phyloP scores from a whole-genome alignment of 108 stramenopile species.

The Nitzschia sp. region DNA sequence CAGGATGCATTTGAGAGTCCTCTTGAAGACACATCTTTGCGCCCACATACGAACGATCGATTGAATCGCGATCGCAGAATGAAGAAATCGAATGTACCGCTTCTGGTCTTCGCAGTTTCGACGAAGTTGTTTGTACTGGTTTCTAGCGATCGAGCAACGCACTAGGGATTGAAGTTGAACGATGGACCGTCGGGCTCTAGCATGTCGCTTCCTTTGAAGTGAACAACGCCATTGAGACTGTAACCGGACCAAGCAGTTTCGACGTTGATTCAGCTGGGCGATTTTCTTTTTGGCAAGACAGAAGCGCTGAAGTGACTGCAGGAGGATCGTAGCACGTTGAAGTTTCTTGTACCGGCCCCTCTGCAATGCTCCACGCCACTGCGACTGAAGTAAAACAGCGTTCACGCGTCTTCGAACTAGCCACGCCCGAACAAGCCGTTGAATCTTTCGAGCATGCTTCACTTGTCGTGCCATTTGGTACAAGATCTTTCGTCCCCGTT shows the following conservation, averaged over 20 bases:
- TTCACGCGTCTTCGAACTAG: neutral
- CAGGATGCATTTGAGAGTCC: neutral
- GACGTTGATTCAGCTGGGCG: no score
- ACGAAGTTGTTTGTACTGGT: no score
- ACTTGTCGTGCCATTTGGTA: neutral
- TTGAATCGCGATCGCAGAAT: neutral
- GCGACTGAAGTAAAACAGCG: conserved; percentile 1
- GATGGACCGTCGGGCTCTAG: no score
- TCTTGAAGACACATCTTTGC: neutral
- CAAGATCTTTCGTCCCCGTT: neutral
- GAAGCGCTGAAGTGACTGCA: neutral
- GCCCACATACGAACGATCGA: neutral
- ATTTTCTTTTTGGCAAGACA: no score
- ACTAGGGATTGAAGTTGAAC: no score
- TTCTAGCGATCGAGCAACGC: no score
- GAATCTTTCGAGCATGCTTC: neutral
- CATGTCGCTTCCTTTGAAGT: no score
- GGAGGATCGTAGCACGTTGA: neutral
- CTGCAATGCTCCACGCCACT: neutral
- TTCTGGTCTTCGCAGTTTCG: no score
- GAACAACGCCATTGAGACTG: no score
- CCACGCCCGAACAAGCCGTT: neutral
- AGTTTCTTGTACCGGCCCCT: neutral
- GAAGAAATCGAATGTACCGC: neutral
- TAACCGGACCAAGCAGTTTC: no score